phyloP scores from a whole-genome alignment of 2,329 filamentous ascomycete genomes.

The Neoscytalidium dimidiatum region DNA sequence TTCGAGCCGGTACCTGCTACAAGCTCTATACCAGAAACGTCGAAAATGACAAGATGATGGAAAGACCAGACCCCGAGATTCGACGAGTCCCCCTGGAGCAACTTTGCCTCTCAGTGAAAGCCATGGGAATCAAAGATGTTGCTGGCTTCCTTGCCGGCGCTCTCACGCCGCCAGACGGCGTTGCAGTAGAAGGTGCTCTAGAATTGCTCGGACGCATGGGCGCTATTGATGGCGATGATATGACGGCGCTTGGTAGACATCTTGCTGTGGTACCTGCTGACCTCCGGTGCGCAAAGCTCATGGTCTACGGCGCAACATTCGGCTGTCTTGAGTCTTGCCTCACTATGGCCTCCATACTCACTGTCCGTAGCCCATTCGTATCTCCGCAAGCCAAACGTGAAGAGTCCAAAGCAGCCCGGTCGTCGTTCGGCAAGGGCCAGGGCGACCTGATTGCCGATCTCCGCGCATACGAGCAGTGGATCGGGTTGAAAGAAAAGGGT shows the following conservation, averaged over 20 bases:
- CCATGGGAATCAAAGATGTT: slow-evolving; percentile 88
- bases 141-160: slow-evolving; percentile 79
- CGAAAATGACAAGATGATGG: slow-evolving; percentile 78
- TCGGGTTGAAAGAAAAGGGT: slow-evolving; percentile 61
- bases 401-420: slow-evolving; percentile 73
- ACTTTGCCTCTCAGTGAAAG: slow-evolving; percentile 88
- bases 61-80: slow-evolving; percentile 91
- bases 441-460: slow-evolving; percentile 90
- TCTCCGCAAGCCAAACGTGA: slow-evolving; percentile 82
- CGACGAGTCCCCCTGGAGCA: slow-evolving; percentile 90
- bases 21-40: slow-evolving; percentile 89
- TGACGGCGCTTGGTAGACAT: slow-evolving; percentile 89
- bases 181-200: slow-evolving; percentile 85
- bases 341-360: slow-evolving; percentile 90
- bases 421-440: slow-evolving; percentile 69
- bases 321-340: slow-evolving; percentile 87
- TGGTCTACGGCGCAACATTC: slow-evolving; percentile 94
- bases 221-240: slow-evolving; percentile 78
- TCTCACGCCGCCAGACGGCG: slow-evolving; percentile 81
- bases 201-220: slow-evolving; percentile 80
- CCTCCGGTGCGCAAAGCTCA: slow-evolving; percentile 86
- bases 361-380: slow-evolving; percentile 82
- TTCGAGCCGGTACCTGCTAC: slow-evolving; percentile 88
- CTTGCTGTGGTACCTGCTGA: slow-evolving; percentile 95
- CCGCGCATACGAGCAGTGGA: slow-evolving; percentile 81